phyloP scores from a whole-genome alignment of 495 filamentous ascomycete species.

The Xylaria grammica region DNA sequence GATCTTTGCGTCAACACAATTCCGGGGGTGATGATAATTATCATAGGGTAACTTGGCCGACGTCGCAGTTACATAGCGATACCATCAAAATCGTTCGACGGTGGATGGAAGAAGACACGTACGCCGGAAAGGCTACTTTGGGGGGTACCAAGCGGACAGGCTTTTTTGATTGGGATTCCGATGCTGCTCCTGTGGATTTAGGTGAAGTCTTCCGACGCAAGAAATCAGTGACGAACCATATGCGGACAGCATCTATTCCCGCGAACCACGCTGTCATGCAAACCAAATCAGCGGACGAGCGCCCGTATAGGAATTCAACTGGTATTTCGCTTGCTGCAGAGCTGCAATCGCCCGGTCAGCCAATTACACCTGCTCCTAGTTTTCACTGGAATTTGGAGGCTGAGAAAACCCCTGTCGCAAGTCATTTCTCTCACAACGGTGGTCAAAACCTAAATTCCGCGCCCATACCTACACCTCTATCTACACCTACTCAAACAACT shows the following conservation, averaged over 20 bases:
- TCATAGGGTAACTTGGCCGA: conserved; percentile 58
- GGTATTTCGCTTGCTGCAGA: conserved; percentile 13
- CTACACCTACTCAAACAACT: neutral
- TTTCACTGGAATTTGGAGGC: conserved; percentile 29
- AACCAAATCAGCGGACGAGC: neutral
- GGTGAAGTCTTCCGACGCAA: conserved; percentile 49
- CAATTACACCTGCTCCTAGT: conserved; percentile 14
- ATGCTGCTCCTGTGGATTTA: conserved; percentile 51
- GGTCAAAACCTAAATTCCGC: neutral
- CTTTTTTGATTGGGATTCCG: conserved; percentile 61
- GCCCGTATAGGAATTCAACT: conserved; percentile 22
- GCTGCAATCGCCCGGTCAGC: neutral
- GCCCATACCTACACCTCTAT: neutral
- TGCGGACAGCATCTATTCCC: conserved; percentile 28
- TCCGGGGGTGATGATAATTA: conserved; percentile 63
- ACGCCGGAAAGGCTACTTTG: conserved; percentile 53
- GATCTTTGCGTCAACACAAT: conserved; percentile 60
- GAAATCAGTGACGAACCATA: conserved; percentile 23
- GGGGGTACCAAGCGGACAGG: conserved; percentile 47
- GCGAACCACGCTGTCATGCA: conserved; percentile 5
- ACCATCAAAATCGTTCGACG: conserved; percentile 60
- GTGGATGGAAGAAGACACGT: conserved; percentile 66
- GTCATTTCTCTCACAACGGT: neutral
- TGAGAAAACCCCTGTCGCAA: neutral
- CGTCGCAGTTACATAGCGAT: conserved; percentile 56